Evolutionary conservation across 179 eudicot species (phyloP), one percentile per base, ranked within the genome.

Genomic region (Beta corolliflora): DNA sequence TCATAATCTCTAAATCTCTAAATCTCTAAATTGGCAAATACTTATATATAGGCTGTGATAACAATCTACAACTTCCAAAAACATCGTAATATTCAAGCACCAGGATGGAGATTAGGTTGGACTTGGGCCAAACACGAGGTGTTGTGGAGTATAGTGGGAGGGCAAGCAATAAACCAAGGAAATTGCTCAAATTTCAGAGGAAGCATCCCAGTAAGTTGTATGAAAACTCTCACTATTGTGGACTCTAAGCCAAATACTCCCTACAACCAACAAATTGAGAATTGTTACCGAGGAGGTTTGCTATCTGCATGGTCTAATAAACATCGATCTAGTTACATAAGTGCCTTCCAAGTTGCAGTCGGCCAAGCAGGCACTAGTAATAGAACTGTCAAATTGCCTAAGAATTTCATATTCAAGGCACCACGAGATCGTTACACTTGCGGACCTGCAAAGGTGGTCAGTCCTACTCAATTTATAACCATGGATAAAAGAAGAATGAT

Each of bases 61-160:
- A 90, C 97, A 16, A 91, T 94, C 80, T 88, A 54, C 88, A 93
- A 94, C 85, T 91, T 85, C 85, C 97, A 94, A 81, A 84, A 84
- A 78, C 83, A 85, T 45, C 91, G 97, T 14, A 91, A 84, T 71
- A 89, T 94, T 58, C 84, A 88, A 83, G 88, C 94, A 11, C 98
- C 97, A 0, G 97, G 98, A 16, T 94, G 98, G 97, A n/a, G 84
- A 54, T 70, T 94, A 63, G 89, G 91, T 60, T 93, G 98, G 97
- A 88, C 93, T 8, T 94, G 97, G 95, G 89, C 92, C 9, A 80
- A 86, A 77, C 87, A 94, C 15, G 97, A 94, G 79, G 89, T 94
- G 18, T 90, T 91, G 79, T 88, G 97, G 97, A 72, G 76, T 81
- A 85, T 88, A 87, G 44, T 87, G 69, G 98, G 98, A 55, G 73